Conservation (phyloP, 352 stramenopile species). For the Phytophthora litchii region DNA sequence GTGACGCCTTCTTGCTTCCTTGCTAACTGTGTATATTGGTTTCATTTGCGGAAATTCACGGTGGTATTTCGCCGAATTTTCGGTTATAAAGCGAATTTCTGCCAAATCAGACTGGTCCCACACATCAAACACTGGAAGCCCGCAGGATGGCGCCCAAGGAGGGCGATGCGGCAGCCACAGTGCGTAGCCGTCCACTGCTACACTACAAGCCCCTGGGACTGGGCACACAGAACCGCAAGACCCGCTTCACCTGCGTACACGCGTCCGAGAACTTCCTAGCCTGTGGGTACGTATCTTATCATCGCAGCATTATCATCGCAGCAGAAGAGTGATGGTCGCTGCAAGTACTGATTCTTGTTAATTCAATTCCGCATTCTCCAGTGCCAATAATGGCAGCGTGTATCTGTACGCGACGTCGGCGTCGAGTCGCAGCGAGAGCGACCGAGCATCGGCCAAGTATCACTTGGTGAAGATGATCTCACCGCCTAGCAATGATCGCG, state of each 20-base stretch:
- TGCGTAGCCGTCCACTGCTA: constrained; percentile 62
- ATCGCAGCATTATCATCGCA: too few species aligned
- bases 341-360: constrained; percentile 28
- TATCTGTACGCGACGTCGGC: constrained; percentile 82
- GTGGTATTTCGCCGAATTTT: too few species aligned
- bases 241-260: constrained; percentile 82
- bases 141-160: constrained; percentile 24
- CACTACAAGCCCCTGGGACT: constrained; percentile 77
- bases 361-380: constrained; percentile 27
- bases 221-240: constrained; percentile 62
- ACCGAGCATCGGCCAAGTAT: constrained; percentile 54
- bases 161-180: constrained; percentile 15
- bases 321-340: constrained; percentile 31
- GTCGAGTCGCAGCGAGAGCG: constrained; percentile 39
- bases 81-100: too few species aligned
- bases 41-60: too few species aligned
- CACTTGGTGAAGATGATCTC: constrained; percentile 90
- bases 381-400: constrained; percentile 81
- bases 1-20: constrained; percentile 1
- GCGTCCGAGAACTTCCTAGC: constrained; percentile 87
- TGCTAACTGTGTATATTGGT: neutral
- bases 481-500: constrained; percentile 70
- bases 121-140: constrained; percentile 9
- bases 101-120: too few species aligned
- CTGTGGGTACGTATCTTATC: constrained; percentile 59